Evolutionary conservation across 345 rosid genomes (phyloP), one percentile per base, ranked within the genome.

Genomic region (Ceriops tagal): DNA sequence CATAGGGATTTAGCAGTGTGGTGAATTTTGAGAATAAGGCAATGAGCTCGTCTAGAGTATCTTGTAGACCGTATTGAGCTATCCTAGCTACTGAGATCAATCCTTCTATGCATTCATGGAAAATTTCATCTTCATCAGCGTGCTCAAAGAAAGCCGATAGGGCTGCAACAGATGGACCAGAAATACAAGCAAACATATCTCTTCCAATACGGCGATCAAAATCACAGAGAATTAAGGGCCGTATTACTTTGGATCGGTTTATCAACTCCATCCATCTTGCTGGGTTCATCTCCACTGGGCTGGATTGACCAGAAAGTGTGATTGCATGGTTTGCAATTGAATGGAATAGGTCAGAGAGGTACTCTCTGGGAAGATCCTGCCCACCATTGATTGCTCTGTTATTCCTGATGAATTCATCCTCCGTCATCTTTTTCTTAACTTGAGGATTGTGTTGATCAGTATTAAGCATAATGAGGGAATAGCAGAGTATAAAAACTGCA

Each of bases 371-470:
- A 30, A 93, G 96, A 78, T 93, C 97, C 51, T 84, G 85, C 21
- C 92, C 97, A 2, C 77, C 96, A 62, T 93, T 91, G 51, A 93
- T 93, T 10, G 86, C 93, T 68, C 97, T 77, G 53, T 92, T 91
- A 77, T 93, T 93, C 64, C 87, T 83, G 20, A 93, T 89, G 65
- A 93, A 93, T 65, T 93, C 98, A 57, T 93, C 98, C 73, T 91
- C 98, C 1, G 98, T 89, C 97, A 93, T 93, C 77, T 88, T 93
- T 73, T 87, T 93, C 85, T 86, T 91, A 5, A 91, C 96, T 64
- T 93, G 97, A 5, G 95, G 96, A 59, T 93, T 93, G 73, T 93
- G 97, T 30, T 87, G 96, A 68, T 93, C 97, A 0, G 98, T 91
- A 46, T 93, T 93, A 46, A 93, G 96, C 98, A 93, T 93, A 24